These are phyloP conservation scores for Rugonectria rugulosa DNA, from an alignment of 2,329 filamentous ascomycete species.

Conservation along the genomic window DNA sequence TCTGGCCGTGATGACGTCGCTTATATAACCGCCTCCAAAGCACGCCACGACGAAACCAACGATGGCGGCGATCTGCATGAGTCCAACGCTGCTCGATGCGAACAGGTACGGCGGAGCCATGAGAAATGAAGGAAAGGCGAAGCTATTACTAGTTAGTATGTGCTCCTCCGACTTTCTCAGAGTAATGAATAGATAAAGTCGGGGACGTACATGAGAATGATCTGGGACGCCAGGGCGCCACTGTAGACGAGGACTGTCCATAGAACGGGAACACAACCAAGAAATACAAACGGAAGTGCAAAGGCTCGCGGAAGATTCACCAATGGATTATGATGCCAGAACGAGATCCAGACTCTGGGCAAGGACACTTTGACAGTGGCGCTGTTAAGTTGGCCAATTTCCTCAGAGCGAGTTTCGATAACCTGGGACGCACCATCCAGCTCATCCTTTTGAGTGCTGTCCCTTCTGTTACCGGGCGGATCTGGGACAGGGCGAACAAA, in stretches of 20 bases:
- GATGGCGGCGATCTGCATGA: constrained; percentile 5
- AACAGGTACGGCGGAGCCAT: background rate
- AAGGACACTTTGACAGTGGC: background rate
- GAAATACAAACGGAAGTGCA: background rate
- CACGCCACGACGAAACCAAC: constrained; percentile 6
- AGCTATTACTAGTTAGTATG: no score
- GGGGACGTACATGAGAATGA: constrained; percentile 2
- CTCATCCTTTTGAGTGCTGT: background rate
- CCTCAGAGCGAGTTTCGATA: background rate
- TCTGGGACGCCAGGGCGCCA: background rate
- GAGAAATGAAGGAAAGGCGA: background rate
- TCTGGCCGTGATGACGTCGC: constrained; percentile 4
- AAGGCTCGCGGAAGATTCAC: constrained; percentile 1
- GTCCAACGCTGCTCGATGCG: constrained; percentile 2
- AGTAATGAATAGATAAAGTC: background rate
- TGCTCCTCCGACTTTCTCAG: no score
- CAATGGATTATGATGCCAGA: background rate
- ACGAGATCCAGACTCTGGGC: background rate
- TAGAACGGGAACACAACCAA: background rate
- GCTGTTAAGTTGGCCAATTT: background rate
- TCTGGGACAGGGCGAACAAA: background rate
- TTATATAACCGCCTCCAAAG: constrained; percentile 4
- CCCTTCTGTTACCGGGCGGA: background rate
- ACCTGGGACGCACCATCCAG: background rate
- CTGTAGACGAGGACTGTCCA: constrained; percentile 8